A percentile compares a stretch with the other conserved stretches of the same genome.
phyloP scores from a whole-genome alignment of 495 filamentous ascomycete species.

The Xylaria cubensis region DNA sequence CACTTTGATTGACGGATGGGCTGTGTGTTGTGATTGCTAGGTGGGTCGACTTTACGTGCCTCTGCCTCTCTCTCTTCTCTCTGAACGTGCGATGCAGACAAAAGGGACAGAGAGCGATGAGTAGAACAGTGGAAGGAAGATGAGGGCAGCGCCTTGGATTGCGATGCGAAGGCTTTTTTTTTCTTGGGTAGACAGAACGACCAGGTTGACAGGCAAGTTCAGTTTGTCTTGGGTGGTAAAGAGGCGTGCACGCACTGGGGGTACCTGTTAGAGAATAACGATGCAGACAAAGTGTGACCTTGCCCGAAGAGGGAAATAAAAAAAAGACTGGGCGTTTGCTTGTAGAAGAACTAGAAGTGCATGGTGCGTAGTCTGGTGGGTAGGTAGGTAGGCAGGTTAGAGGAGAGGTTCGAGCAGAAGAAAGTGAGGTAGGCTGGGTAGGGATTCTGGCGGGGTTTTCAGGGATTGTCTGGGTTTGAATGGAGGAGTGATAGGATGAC shows the following conservation, averaged over 20 bases:
- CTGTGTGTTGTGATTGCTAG: constrained; percentile 30
- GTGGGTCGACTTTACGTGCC: constrained; percentile 31
- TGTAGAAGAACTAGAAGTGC: constrained; percentile 19
- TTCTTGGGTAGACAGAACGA: constrained; percentile 3
- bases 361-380: constrained; percentile 9
- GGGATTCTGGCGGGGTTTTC: constrained; percentile 45
- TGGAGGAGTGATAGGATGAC: constrained; percentile 42
- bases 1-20: constrained; percentile 40
- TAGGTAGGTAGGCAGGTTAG: constrained; percentile 22
- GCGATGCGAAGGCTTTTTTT: constrained; percentile 20
- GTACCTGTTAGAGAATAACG: constrained; percentile 24
- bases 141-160: constrained; percentile 18
- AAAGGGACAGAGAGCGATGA: constrained; percentile 6
- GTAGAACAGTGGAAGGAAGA: constrained; percentile 13
- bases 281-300: constrained; percentile 16
- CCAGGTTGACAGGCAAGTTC: constrained; percentile 7
- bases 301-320: neutral
- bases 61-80: neutral
- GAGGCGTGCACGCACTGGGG: constrained; percentile 26
- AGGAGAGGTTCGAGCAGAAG: constrained; percentile 27
- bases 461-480: constrained; percentile 29
- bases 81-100: constrained; percentile 10
- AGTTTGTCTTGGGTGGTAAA: constrained; percentile 13
- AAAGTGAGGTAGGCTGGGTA: constrained; percentile 32
- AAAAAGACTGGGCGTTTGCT: constrained; percentile 4